These are phyloP conservation scores for Aleurites moluccanus DNA, from an alignment of 441 rosid genomes.

Conservation along the genomic window DNA sequence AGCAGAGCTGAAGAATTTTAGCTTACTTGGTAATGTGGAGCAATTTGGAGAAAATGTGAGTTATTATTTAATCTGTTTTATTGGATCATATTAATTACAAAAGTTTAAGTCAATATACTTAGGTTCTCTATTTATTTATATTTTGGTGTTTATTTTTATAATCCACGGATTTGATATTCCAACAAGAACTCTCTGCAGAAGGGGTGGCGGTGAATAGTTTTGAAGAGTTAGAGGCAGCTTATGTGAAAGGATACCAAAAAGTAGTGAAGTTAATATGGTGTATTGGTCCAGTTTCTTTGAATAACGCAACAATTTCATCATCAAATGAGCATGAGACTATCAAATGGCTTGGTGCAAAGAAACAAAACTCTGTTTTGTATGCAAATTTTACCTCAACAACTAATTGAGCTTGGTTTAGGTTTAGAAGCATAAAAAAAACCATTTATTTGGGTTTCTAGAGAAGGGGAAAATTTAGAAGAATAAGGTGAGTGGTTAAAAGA, in stretches of 20 bases:
- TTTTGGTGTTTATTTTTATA: too few species aligned
- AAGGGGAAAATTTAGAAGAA: slow-evolving; percentile 23
- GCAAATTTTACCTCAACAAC: slow-evolving; percentile 28
- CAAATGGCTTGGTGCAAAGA: slow-evolving; percentile 38
- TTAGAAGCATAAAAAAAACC: slow-evolving; percentile 37
- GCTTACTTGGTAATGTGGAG: too few species aligned
- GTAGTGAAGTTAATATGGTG: slow-evolving; percentile 36
- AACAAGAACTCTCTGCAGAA: slow-evolving; percentile 3
- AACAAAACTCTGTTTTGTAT: slow-evolving; percentile 37
- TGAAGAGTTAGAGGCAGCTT: slow-evolving; percentile 34
- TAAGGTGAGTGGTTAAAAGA: slow-evolving; percentile 45
- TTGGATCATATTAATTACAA: too few species aligned
- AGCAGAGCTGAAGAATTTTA: too few species aligned
- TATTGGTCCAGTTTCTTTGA: slow-evolving; percentile 37
- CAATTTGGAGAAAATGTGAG: too few species aligned
- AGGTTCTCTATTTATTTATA: too few species aligned
- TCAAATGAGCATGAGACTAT: slow-evolving; percentile 21
- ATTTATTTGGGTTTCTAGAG: slow-evolving; percentile 39
- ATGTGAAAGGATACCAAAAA: slow-evolving; percentile 21
- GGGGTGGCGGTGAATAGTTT: slow-evolving; percentile 43
- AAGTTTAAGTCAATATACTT: too few species aligned
- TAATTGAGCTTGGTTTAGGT: slow-evolving; percentile 36
- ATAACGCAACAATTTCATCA: slow-evolving; percentile 23
- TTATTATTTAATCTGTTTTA: too few species aligned
- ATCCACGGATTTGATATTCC: too few species aligned